Percentiles rank a stretch among this genome's conserved stretches.
These are phyloP conservation scores for Mallotus repandus DNA, from an alignment of 441 rosid species.

Conservation along the genomic window DNA sequence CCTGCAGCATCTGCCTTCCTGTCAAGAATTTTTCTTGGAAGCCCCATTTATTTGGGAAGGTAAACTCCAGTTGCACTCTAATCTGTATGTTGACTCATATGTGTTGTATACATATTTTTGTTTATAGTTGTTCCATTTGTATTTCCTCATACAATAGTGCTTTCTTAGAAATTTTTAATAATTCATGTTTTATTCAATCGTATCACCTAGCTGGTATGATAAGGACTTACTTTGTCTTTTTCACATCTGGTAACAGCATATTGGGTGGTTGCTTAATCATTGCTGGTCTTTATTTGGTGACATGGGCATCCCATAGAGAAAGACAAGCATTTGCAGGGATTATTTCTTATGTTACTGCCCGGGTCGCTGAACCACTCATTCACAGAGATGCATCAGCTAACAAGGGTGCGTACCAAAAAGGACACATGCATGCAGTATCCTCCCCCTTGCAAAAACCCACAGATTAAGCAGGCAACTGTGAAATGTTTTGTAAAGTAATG, in stretches of 20 bases:
- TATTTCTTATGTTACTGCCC: slow-evolving; percentile 32
- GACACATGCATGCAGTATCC: slow-evolving; percentile 29
- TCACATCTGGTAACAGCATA: slow-evolving; percentile 42
- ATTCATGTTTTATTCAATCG: not conserved
- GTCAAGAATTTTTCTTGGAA: slow-evolving; percentile 86
- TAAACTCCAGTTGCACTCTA: slow-evolving; percentile 10
- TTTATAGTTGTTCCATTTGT: not conserved
- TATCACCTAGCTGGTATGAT: slow-evolving; percentile 2
- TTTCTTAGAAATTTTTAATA: not conserved
- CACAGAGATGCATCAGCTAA: slow-evolving; percentile 45
- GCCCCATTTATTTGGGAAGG: slow-evolving; percentile 95
- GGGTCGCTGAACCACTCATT: slow-evolving; percentile 47
- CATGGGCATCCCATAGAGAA: slow-evolving; percentile 88
- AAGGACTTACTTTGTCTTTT: slow-evolving; percentile 24
- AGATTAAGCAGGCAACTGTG: slow-evolving; percentile 27
- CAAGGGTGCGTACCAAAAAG: slow-evolving; percentile 41
- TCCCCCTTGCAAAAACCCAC: slow-evolving; percentile 33
- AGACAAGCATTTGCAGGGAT: slow-evolving; percentile 33
- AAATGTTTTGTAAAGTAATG: slow-evolving; percentile 18
- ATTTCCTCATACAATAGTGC: not conserved
- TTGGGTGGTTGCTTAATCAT: slow-evolving; percentile 86
- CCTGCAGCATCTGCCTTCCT: slow-evolving; percentile 87
- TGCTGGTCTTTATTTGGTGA: slow-evolving; percentile 80
- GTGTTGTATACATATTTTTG: not conserved
- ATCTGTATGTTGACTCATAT: not conserved